Evolutionary conservation across 2,329 filamentous ascomycete genomes (phyloP).

Genomic region (Aspergillus brunneoviolaceus): DNA sequence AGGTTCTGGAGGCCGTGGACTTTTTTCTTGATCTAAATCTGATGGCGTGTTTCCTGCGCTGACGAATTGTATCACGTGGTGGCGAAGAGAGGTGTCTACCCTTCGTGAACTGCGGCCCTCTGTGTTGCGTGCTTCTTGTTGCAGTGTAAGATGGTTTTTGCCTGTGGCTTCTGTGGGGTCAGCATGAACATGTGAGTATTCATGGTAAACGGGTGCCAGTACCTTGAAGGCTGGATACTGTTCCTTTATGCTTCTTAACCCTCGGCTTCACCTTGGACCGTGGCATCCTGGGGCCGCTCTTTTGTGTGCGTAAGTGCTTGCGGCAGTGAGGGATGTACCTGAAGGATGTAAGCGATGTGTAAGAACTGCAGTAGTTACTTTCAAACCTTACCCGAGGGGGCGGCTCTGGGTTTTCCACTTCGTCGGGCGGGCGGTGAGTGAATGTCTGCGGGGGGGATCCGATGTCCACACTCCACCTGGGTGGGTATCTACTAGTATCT

Average conservation of each 20-base stretch:
- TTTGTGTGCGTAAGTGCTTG: not conserved
- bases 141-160: constrained; percentile 45
- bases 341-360: too few species aligned
- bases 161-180: constrained; percentile 17
- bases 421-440: not conserved
- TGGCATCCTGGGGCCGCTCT: constrained; percentile 13
- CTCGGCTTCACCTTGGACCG: constrained; percentile 20
- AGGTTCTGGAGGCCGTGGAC: constrained; percentile 13
- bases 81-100: constrained; percentile 52
- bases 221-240: constrained; percentile 5
- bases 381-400: too few species aligned
- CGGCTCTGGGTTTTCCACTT: not conserved
- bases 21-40: constrained; percentile 31
- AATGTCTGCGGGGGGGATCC: not conserved
- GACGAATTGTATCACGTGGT: constrained; percentile 59
- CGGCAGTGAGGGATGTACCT: too few species aligned
- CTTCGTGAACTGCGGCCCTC: constrained; percentile 52
- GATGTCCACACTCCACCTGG: not conserved
- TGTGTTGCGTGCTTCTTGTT: constrained; percentile 60
- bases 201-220: not conserved
- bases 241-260: constrained; percentile 8
- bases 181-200: constrained; percentile 3
- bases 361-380: too few species aligned
- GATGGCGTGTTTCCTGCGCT: constrained; percentile 53
- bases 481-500: not conserved